Conservation (phyloP, 2,329 filamentous ascomycete genomes). For the Pseudopyrenochaeta lycopersici region DNA sequence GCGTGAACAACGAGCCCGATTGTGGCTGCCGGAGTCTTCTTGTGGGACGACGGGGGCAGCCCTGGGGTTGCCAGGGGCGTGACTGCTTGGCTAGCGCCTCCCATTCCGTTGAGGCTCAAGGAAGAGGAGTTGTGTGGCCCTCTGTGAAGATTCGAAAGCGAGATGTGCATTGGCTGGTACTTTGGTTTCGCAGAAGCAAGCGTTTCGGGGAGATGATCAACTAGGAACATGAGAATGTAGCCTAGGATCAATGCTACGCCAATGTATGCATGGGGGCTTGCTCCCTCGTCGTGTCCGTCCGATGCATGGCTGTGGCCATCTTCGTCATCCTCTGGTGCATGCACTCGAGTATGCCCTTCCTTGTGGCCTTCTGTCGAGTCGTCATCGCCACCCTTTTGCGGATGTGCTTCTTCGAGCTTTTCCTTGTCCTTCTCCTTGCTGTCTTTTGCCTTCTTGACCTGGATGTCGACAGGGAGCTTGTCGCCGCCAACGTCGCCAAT, state of each 20-base stretch:
- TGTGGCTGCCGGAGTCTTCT: constrained; percentile 65
- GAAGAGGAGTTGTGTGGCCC: constrained; percentile 54
- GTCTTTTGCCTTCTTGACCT: constrained; percentile 32
- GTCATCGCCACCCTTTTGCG: constrained; percentile 49
- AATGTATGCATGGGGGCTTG: constrained; percentile 74
- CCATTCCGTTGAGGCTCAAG: constrained; percentile 43
- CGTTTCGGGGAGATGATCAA: constrained; percentile 66
- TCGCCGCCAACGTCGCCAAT: constrained; percentile 27
- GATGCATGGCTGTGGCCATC: constrained; percentile 56
- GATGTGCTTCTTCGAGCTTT: constrained; percentile 29
- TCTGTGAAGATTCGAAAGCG: constrained; percentile 79
- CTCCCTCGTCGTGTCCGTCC: constrained; percentile 51
- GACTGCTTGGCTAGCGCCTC: constrained; percentile 34
- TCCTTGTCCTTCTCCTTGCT: constrained; percentile 36
- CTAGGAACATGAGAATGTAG: constrained; percentile 96
- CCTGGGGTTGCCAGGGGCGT: constrained; percentile 44
- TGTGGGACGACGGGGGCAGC: constrained; percentile 41
- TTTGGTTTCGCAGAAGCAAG: constrained; percentile 63
- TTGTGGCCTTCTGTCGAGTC: constrained; percentile 49
- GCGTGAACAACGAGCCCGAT: constrained; percentile 96
- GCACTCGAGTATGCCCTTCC: constrained; percentile 48
- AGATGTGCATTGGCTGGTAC: constrained; percentile 82
- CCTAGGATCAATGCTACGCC: constrained; percentile 86
- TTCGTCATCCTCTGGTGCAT: constrained; percentile 42
- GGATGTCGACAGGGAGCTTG: constrained; percentile 28